Percentiles rank a stretch among this genome's conserved stretches.
phyloP scores from a whole-genome alignment of 2,329 filamentous ascomycete species.

The Elsinoe australis region DNA sequence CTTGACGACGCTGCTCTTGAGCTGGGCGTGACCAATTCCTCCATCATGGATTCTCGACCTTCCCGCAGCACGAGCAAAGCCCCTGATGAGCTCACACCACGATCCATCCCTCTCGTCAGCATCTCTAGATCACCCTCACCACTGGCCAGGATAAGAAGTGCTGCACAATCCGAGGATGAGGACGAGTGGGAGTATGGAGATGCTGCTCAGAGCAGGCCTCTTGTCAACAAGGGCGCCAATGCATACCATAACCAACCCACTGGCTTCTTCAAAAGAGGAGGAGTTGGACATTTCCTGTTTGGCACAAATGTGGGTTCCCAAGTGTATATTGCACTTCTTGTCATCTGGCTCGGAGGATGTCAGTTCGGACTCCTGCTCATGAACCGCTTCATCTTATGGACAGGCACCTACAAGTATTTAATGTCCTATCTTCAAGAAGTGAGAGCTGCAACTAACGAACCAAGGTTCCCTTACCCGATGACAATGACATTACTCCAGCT shows the following conservation, averaged over 20 bases:
- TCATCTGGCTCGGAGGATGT: slow-evolving; percentile 43
- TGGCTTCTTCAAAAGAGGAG: slow-evolving; percentile 31
- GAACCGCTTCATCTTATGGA: slow-evolving; percentile 46
- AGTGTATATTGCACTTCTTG: slow-evolving; percentile 41
- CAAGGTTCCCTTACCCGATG: slow-evolving; percentile 47
- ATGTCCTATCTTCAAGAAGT: neutral
- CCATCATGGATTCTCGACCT: slow-evolving; percentile 9
- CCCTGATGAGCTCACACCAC: slow-evolving; percentile 24
- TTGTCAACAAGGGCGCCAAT: slow-evolving; percentile 32
- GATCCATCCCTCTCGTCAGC: slow-evolving; percentile 39
- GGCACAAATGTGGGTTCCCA: slow-evolving; percentile 42
- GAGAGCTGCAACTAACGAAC: neutral
- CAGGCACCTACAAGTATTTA: slow-evolving; percentile 22
- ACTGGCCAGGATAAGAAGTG: slow-evolving; percentile 36
- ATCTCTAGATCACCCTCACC: slow-evolving; percentile 40
- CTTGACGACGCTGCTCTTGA: slow-evolving; percentile 32
- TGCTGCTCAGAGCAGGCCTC: slow-evolving; percentile 33
- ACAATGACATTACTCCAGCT: slow-evolving; percentile 46
- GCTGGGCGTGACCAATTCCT: neutral
- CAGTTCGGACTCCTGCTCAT: slow-evolving; percentile 42
- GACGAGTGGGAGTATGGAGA: slow-evolving; percentile 35
- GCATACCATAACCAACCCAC: slow-evolving; percentile 29
- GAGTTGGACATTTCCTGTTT: slow-evolving; percentile 44
- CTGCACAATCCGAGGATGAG: slow-evolving; percentile 41
- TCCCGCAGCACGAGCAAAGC: slow-evolving; percentile 26